Evolutionary conservation across 1,139 yeast species (phyloP), one percentile per base, ranked within the genome.

Genomic region (Nematodospora anomalae): DNA sequence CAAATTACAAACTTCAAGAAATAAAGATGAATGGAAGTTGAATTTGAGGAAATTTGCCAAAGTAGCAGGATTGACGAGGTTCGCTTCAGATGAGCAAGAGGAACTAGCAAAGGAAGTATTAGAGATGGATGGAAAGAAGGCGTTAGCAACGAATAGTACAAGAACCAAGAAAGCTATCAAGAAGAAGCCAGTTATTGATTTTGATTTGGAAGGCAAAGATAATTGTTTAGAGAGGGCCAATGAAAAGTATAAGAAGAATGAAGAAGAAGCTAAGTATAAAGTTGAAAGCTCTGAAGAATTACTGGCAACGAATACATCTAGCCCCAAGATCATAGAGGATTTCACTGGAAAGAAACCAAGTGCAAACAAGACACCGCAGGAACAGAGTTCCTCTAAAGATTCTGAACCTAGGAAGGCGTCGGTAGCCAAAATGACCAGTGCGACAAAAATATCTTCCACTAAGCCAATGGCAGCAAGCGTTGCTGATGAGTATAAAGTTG

Each of bases 1-100:
- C 9, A 52, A 53, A 33, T 44, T 67, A 31, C 71, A 70, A 41
- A 58, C 53, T 25, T 55, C 70, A 1, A 20, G 10, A 4, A 30
- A 32, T 30, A 40, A 29, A 23, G 23, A 34, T 12, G 43, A 40
- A 33, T 36, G 44, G 39, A 35, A 28, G 13, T 6, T 6, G 4
- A 40, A 38, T 16, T 26, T 44, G 25, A 13, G 26, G 14, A 10
- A 26, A 9, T 41, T 35, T 18, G 28, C 21, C n/a, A 29, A 30
- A 26, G 26, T 8, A 22, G 10, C 11, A 16, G 12, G 25, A 6
- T 14, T 6, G 21, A 15, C 18, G n/a, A 23, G 23, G 2, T 9
- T 12, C n/a, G 4, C 16, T 26, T 18, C 21, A 9, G 6, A 8
- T 27, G 21, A 16, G n/a, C 29, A 32, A 7, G 25, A 16, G 16